Evolutionary conservation across 768 basidiomycete species (phyloP), one percentile per base, ranked within the genome.

Genomic region (Mrakia frigida): DNA sequence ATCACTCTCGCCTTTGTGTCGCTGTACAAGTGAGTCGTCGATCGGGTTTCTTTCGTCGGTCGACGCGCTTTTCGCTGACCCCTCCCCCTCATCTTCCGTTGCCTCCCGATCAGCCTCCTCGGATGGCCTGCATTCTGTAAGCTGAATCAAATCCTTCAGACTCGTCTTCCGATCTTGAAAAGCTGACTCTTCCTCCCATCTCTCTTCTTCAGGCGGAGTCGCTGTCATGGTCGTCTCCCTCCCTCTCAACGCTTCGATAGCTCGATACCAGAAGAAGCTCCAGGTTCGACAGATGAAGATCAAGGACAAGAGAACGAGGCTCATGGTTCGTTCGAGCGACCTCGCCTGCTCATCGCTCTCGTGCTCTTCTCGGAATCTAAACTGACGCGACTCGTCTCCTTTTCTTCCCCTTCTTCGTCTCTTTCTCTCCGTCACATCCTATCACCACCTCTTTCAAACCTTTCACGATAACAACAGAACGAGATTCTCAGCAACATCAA

Each of bases 261-360:
- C 94, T 1, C 81, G 88, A 6, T 84, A 74, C 43, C 77, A 78
- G 78, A 83, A 85, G 81, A 78, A 77, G 61, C 88, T 96, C 86
- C 93, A 97, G 81, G 88, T 91, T 79, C 81, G 89, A 79, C 94
- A 98, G 82, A 98, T 98, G 96, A 94, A 93, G 83, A 93, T 91
- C 83, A 88, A 93, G 77, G 94, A 95, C 81, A 87, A 88, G 79
- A 87, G 92, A 43, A 93, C 92, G 11, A 85, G 90, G 31, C 74
- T 59, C 28, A 74, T 78, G 73, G 63, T 65, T 3, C 2, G 63
- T 25, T 18, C 2, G n/a, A n/a, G n/a, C n/a, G 7, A 37, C 33
- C 18, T n/a, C 61, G 1, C 63, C 14, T n/a, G n/a, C n/a, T 65
- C 63, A 28, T n/a, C 35, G 6, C 21, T 33, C 37, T n/a, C n/a